Base-by-base conservation (phyloP, 2,329 filamentous ascomycete genomes). In the Rutstroemia sp. region DNA sequence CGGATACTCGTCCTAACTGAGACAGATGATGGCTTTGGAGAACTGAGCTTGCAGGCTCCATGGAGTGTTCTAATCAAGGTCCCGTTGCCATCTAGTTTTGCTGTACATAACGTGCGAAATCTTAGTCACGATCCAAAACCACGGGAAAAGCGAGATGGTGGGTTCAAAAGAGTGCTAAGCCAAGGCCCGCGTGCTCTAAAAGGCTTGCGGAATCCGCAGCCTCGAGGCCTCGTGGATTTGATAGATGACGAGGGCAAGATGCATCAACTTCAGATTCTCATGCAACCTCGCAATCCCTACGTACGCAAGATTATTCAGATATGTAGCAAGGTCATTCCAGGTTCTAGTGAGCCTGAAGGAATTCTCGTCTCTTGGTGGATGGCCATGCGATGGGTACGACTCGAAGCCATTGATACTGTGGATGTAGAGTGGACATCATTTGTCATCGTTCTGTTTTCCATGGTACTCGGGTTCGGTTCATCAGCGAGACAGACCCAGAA, bases 341-440 rank as follows among this genome's bases (percentile, higher is more conserved):
- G 81, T 19, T 74, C 77, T 0, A 75, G 59, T 79, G 42, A 81
- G 72, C 58, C 85, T 75, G 73, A 87, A 75, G 75, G 75, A 25
- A 72, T 90, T 9, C 72, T 88, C 56, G 78, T 84, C 9, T 82
- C 80, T 2, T 92, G 88, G 86, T 88, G 87, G 79, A 84, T 89
- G 66, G 77, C 82, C 19, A 79, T 87, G 71, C 81, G 83, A 59
- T 92, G 88, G 88, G 73, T 89, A 42, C 73, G 73, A 30, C 66
- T 71, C 10, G 76, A 78, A 56, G 73, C 76, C 4, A 71, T 77
- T 4, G 67, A 73, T 7, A 68, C 76, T 14, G 70, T 71, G 3
- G 78, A 86, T 59, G 57, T 73, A 1, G 88, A 92, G 69, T 92
- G 87, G 87, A 86, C 85, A 4, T 81, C 84, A 2, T 68, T 87